Evolutionary conservation across 352 stramenopile species (phyloP).

Genomic region (Pythium aristosporum): DNA sequence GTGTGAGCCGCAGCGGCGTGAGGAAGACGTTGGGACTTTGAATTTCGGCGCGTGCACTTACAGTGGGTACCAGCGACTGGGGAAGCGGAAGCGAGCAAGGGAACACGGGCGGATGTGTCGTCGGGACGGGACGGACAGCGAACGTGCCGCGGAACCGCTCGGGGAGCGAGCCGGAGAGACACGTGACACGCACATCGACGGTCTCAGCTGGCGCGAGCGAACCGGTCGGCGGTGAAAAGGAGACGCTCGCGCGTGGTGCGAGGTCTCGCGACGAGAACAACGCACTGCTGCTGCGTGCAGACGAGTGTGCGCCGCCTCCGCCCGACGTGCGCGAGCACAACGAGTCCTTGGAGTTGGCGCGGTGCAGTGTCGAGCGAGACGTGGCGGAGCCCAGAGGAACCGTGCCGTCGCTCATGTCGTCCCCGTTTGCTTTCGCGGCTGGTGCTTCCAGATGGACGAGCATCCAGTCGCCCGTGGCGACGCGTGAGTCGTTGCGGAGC

Average conservation of each 20-base stretch:
- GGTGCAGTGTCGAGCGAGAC: background rate
- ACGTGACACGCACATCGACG: constrained; percentile 40
- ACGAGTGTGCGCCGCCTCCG: constrained; percentile 39
- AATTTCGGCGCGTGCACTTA: constrained; percentile 73
- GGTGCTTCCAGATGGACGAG: constrained; percentile 44
- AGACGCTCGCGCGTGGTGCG: constrained; percentile 41
- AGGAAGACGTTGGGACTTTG: constrained; percentile 77
- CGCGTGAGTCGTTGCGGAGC: constrained; percentile 33
- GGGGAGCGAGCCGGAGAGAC: constrained; percentile 49
- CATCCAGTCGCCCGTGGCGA: constrained; percentile 38
- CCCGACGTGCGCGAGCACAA: constrained; percentile 41
- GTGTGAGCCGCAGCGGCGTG: constrained; percentile 39
- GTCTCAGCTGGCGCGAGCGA: constrained; percentile 41
- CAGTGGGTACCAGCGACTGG: background rate
- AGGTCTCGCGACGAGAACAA: constrained; percentile 47
- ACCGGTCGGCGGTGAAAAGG: constrained; percentile 50
- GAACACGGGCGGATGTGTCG: constrained; percentile 4
- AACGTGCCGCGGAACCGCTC: constrained; percentile 63
- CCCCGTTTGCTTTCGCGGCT: too few species aligned
- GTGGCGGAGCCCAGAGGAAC: background rate
- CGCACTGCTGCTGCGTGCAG: constrained; percentile 27
- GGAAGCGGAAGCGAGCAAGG: background rate
- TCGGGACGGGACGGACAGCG: background rate
- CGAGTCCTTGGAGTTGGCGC: constrained; percentile 53
- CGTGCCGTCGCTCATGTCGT: background rate